Evolutionary conservation across 2,329 filamentous ascomycete species (phyloP), one percentile per base, ranked within the genome.

Genomic region (Penicillium janthinellum): DNA sequence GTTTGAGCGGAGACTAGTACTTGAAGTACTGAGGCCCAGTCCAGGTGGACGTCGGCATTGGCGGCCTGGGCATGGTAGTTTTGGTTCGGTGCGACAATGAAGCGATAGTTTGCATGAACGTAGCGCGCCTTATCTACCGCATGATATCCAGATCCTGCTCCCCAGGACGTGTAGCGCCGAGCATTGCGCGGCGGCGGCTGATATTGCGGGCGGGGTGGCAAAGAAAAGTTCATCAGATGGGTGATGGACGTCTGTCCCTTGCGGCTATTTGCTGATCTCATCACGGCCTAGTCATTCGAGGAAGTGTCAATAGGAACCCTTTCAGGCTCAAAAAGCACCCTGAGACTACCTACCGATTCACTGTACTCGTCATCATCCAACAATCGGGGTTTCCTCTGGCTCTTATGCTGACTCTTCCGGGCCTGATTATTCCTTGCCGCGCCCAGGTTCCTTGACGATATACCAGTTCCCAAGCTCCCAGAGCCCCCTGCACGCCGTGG

Each of bases 211-310:
- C 91, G 86, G 44, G 90, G 88, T 22, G 93, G 90, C 20, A 92
- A 82, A 47, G 90, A 88, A 77, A 97, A 96, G 80, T 94, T 94
- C 83, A 99, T 90, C 58, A 99, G 81, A 77, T 99, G 95, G 42
- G 95, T 98, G 73, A 99, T 99, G 71, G 91, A 96, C 56, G 92
- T 97, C 77, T 97, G 94, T 56, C 95, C 95, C 70, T 95, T 91
- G 60, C 95, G 89, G 69, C 87, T 87, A 68, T 80, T 87, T 61
- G 84, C 82, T 55, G 85, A 84, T 73, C 79, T 83, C 84, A 88
- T 89, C 78, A 82, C 84, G 77, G 82, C 82, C 85, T 84, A 66
- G 38, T 56, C 39, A 62, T 31, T 37, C 35, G 54, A 5, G 31
- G 53, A 5, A 49, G 54, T 42, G 59, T 71, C 54, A 69, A 56